Percentiles rank a stretch among this genome's conserved stretches.
Conservation (phyloP, 331 rosid genomes). For the Erythrophleum ivorense region DNA sequence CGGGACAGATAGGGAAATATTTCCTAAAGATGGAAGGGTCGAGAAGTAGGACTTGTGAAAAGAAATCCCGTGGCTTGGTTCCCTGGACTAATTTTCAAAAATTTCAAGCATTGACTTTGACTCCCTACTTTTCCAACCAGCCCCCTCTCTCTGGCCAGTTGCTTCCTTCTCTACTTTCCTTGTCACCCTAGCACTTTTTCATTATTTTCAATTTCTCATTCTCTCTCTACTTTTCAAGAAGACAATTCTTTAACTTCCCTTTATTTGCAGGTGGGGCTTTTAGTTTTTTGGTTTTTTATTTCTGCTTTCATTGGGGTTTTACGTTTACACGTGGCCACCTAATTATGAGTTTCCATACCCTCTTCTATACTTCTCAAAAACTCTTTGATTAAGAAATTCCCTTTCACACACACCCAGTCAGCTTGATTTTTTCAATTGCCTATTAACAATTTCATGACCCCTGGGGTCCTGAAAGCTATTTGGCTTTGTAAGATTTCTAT, state of each 20-base stretch:
- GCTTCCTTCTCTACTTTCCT: conserved; percentile 34
- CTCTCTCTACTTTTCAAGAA: not conserved
- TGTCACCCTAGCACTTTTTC: not conserved
- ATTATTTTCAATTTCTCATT: too few species aligned
- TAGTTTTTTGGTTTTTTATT: not conserved
- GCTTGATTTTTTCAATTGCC: not conserved
- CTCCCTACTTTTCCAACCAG: conserved; percentile 52
- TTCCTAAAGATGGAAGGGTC: not conserved
- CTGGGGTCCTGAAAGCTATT: too few species aligned
- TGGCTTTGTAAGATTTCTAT: not conserved
- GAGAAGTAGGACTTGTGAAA: conserved; percentile 30
- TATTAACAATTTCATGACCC: too few species aligned
- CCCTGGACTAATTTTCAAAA: conserved; percentile 51
- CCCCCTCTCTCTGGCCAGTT: conserved; percentile 5
- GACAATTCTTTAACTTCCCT: not conserved
- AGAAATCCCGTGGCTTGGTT: conserved; percentile 42
- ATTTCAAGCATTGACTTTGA: conserved; percentile 50
- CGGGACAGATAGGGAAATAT: not conserved
- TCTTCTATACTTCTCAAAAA: conserved; percentile 46
- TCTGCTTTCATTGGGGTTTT: conserved; percentile 18
- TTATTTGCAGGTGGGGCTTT: conserved; percentile 37
- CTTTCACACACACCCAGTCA: not conserved
- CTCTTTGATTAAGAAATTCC: not conserved
- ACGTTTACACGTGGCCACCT: conserved; percentile 23
- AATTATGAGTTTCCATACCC: not conserved